Base-by-base conservation (phyloP, 2,329 filamentous ascomycete species). In the Aspergillus ochraceoroseus region DNA sequence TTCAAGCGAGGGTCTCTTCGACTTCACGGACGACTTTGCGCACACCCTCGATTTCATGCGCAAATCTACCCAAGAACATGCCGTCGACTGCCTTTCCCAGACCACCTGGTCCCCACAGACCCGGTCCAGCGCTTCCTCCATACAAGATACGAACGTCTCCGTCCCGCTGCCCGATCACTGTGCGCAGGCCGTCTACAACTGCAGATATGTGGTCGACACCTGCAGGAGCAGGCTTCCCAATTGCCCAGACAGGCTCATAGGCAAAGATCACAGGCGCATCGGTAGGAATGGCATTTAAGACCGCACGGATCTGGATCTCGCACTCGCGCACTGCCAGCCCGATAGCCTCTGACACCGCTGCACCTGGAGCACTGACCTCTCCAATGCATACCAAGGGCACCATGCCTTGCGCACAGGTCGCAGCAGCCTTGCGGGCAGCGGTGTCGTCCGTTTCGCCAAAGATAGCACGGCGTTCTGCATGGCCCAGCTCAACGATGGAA, bases 191-290 rank as follows among this genome's bases (percentile, higher is more conserved):
- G 53, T 74, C 73, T 11, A 84, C 80, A 2, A 92, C 85, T 25
- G 71, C 75, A 3, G 82, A 74, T 0, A 94, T 83, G 58, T 94
- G 82, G 46, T 82, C 80, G 12, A 81, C 76, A 5, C 74, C 74
- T 0, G 87, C 87, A 2, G 87, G 86, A 55, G 82, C 70, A 1
- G 75, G 70, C 7, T 85, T 81, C 0, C 87, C 87, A 62, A 92
- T 94, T 1, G 87, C 87, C 87, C 87, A 94, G 1, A 92, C 85
- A 5, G 87, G 87, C 68, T 94, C 87, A 58, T 94, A 94, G 1
- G 87, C 87, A 42, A 94, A 73, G 5, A 90, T 76, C 4, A 92
- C 74, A 32, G 87, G 82, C 0, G 79, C 76, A 11, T 78, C 71
- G 7, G 70, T 69, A 0, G 80, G 74, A 5, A 90, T 68, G 0